A percentile compares a stretch with the other conserved stretches of the same genome.
Conservation (phyloP, 2,329 filamentous ascomycete genomes). For the Sclerotinia glacialis region DNA sequence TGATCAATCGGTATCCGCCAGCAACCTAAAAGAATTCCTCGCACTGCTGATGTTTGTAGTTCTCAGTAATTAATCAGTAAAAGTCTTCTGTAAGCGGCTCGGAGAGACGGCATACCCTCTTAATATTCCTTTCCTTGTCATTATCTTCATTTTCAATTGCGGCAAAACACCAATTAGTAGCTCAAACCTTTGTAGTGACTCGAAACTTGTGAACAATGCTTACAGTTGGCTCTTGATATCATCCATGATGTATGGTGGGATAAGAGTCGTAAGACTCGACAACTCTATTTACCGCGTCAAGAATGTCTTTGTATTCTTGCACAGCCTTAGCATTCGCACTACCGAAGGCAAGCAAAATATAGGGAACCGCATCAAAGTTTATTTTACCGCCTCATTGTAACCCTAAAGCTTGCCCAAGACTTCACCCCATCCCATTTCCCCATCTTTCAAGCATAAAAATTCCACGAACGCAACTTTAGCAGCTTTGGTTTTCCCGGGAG, state of each 20-base stretch:
- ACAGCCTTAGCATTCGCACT: slow-evolving; percentile 47
- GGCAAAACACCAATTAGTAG: not conserved
- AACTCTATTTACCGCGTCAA: slow-evolving; percentile 44
- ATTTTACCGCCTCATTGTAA: slow-evolving; percentile 38
- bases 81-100: not conserved
- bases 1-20: not conserved
- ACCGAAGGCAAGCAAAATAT: slow-evolving; percentile 50
- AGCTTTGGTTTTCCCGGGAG: slow-evolving; percentile 45
- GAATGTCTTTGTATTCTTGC: slow-evolving; percentile 43
- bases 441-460: slow-evolving; percentile 10
- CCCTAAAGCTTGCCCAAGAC: slow-evolving; percentile 39
- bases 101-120: not conserved
- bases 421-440: slow-evolving; percentile 51
- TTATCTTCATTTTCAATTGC: slow-evolving; percentile 42
- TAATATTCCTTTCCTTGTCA: slow-evolving; percentile 39
- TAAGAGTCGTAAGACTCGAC: slow-evolving; percentile 35
- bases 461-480: slow-evolving; percentile 21
- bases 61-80: not conserved
- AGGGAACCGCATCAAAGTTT: slow-evolving; percentile 41
- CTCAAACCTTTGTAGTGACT: not conserved
- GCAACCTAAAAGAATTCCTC: not conserved
- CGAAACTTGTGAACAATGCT: slow-evolving; percentile 20
- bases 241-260: slow-evolving; percentile 31
- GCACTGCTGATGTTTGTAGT: not conserved
- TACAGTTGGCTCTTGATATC: slow-evolving; percentile 47